Percentiles rank a stretch among this genome's conserved stretches.
Conservation (phyloP, 2,329 filamentous ascomycete genomes). For the Xenoacremonium recifei region DNA sequence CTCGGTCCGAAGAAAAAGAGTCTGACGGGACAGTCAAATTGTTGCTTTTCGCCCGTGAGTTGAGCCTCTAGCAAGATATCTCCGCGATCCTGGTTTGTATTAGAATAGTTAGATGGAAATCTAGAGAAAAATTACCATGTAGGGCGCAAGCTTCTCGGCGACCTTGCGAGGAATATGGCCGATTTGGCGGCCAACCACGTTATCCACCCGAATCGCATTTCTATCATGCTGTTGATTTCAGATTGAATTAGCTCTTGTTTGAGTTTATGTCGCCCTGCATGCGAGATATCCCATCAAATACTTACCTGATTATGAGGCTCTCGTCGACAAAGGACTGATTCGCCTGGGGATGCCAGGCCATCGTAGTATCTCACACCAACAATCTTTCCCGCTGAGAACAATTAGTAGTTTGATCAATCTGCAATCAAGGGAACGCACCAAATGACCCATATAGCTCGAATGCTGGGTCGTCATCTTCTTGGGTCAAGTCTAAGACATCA, state of each 20-base stretch:
- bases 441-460: conserved; percentile 49
- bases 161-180: conserved; percentile 71
- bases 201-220: conserved; percentile 78
- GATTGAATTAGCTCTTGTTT: conserved; percentile 2
- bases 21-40: conserved; percentile 70
- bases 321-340: conserved; percentile 60
- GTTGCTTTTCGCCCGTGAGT: conserved; percentile 63
- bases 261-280: too few species aligned
- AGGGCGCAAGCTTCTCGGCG: conserved; percentile 70
- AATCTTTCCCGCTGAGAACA: conserved; percentile 43
- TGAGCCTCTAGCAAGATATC: conserved; percentile 66
- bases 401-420: conserved; percentile 1
- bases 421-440: conserved; percentile 27
- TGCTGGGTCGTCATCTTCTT: conserved; percentile 38
- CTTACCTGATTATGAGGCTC: conserved; percentile 62
- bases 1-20: conserved; percentile 69
- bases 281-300: too few species aligned
- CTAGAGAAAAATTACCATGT: conserved; percentile 52
- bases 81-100: conserved; percentile 47
- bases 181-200: conserved; percentile 72
- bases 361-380: conserved; percentile 59
- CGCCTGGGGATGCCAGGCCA: conserved; percentile 60
- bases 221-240: conserved; percentile 52
- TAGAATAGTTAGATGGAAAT: conserved; percentile 13
- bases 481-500: conserved; percentile 43